phyloP scores from a whole-genome alignment of 2,329 filamentous ascomycete species.

The Hirsutella rhossiliensis region DNA sequence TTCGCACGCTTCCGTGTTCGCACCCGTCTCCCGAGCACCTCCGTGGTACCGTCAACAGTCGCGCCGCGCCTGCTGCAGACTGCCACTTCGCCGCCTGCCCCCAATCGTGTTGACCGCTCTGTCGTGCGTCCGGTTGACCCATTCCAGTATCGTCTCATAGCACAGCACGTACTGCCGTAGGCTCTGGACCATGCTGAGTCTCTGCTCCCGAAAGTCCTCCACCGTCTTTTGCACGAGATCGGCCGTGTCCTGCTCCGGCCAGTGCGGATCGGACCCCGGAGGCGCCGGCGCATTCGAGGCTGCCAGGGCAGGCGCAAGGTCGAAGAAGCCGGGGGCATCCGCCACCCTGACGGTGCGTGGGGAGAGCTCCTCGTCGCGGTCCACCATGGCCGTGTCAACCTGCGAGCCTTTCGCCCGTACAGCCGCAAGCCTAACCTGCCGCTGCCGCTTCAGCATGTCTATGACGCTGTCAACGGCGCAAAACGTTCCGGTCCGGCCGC shows the following conservation, averaged over 20 bases:
- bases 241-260: conserved; percentile 56
- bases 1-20: too few species aligned
- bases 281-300: conserved; percentile 3
- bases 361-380: conserved; percentile 15
- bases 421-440: conserved; percentile 20
- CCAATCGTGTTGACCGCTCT: conserved; percentile 7
- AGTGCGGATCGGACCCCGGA: conserved; percentile 36
- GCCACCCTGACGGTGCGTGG: conserved; percentile 13
- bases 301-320: conserved; percentile 7
- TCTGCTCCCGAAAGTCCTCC: conserved; percentile 77
- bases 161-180: conserved; percentile 88
- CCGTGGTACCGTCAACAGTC: background rate
- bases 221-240: conserved; percentile 83
- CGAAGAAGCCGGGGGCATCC: conserved; percentile 8
- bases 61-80: conserved; percentile 14
- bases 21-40: background rate
- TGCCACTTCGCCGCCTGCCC: conserved; percentile 18
- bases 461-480: conserved; percentile 94
- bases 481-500: conserved; percentile 89
- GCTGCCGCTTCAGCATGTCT: conserved; percentile 90
- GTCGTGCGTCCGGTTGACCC: conserved; percentile 47
- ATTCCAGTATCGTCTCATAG: conserved; percentile 90
- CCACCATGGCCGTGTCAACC: conserved; percentile 35
- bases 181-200: conserved; percentile 94
- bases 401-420: conserved; percentile 17